Conservation (phyloP, 2,329 filamentous ascomycete genomes). For the Ceratocystis lukuohia region DNA sequence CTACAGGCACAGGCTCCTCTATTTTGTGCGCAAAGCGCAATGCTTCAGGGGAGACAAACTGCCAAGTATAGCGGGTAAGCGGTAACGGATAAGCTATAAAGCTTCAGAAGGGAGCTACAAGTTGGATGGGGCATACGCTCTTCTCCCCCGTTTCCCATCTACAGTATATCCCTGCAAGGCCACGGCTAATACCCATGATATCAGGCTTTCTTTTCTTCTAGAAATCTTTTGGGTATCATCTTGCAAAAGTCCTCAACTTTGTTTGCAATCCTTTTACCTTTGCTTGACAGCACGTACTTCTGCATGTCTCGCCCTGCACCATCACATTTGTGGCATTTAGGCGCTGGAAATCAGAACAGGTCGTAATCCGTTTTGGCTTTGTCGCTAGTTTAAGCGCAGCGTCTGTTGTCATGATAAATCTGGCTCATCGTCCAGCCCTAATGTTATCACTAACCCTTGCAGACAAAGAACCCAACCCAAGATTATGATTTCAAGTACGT, state of each 20-base stretch:
- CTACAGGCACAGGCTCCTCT: background rate
- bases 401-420: background rate
- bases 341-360: background rate
- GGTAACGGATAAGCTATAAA: background rate
- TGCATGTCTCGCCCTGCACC: background rate
- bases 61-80: background rate
- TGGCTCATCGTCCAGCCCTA: background rate
- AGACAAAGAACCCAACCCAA: background rate
- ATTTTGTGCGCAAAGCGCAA: background rate
- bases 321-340: background rate
- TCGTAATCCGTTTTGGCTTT: background rate
- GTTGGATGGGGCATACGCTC: background rate
- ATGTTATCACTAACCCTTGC: background rate
- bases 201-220: background rate
- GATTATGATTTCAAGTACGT: background rate
- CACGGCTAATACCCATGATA: background rate
- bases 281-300: background rate
- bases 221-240: background rate
- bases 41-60: background rate
- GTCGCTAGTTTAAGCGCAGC: background rate
- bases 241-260: background rate
- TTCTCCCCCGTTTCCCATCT: background rate
- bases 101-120: background rate
- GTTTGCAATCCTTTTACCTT: background rate
- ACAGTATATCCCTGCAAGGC: background rate